A percentile compares a stretch with the other conserved stretches of the same genome.
phyloP scores from a whole-genome alignment of 2,329 filamentous ascomycete genomes.

The Mollisiaceae sp. region DNA sequence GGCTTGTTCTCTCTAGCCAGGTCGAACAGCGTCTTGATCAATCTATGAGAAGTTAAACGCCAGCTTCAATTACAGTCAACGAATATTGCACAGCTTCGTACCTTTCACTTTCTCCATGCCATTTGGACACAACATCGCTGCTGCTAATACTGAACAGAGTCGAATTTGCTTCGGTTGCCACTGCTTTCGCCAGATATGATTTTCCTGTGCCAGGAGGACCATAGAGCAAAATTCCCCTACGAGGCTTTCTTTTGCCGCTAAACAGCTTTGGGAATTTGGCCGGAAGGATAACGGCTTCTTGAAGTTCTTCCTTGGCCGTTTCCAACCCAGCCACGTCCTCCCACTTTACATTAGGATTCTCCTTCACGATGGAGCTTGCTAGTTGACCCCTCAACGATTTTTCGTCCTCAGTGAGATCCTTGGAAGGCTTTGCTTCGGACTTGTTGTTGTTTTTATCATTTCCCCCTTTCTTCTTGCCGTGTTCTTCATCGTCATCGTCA shows the following conservation, averaged over 20 bases:
- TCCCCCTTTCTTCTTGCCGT: background rate
- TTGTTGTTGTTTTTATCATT: background rate
- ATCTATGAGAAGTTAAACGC: background rate
- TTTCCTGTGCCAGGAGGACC: constrained; percentile 94
- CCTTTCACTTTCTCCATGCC: constrained; percentile 14
- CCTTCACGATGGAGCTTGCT: constrained; percentile 1
- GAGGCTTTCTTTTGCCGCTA: constrained; percentile 9
- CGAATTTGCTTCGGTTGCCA: constrained; percentile 7
- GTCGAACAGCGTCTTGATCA: constrained; percentile 7
- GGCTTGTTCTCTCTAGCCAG: constrained; percentile 17
- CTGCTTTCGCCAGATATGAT: constrained; percentile 71
- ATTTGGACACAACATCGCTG: constrained; percentile 9
- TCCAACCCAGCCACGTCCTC: constrained; percentile 16
- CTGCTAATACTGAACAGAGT: constrained; percentile 13
- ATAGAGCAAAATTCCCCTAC: constrained; percentile 85
- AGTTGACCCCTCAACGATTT: constrained; percentile 1
- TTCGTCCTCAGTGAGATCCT: background rate
- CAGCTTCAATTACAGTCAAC: background rate
- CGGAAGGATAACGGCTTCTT: constrained; percentile 6
- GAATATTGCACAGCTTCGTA: background rate
- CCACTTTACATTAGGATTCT: constrained; percentile 12
- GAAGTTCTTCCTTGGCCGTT: constrained; percentile 7
- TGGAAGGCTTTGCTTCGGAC: background rate
- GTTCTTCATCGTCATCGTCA: background rate
- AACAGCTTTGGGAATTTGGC: constrained; percentile 10